phyloP scores from a whole-genome alignment of 1,284 basidiomycete species.

The Puccinia triticina region DNA sequence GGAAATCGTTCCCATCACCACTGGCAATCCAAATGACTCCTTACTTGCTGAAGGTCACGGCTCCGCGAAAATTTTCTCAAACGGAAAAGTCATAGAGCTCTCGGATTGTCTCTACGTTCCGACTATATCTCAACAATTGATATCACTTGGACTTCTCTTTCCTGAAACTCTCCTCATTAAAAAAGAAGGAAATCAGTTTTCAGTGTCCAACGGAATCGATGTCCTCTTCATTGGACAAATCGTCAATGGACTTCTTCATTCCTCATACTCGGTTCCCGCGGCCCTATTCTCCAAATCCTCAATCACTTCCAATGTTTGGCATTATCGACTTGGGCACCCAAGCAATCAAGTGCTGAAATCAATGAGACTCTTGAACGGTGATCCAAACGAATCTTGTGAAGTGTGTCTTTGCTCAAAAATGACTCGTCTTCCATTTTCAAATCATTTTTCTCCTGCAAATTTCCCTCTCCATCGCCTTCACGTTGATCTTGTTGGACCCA shows the following conservation, averaged over 20 bases:
- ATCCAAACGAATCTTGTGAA: background rate
- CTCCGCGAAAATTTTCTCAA: background rate
- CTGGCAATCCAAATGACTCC: background rate
- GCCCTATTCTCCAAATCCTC: background rate
- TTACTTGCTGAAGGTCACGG: background rate
- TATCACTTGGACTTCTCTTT: background rate
- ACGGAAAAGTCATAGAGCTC: background rate
- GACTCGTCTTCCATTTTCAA: background rate
- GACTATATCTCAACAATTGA: background rate
- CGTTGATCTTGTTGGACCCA: constrained; percentile 10
- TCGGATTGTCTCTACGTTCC: background rate
- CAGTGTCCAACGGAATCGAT: background rate
- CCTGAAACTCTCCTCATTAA: background rate
- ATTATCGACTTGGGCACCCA: background rate
- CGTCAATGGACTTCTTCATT: background rate
- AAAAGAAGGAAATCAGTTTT: background rate
- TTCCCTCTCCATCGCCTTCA: background rate
- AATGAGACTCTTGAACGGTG: too few relatives aligned
- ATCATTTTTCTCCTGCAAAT: background rate
- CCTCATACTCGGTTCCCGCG: background rate
- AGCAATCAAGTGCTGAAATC: background rate
- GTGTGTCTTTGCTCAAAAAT: background rate
- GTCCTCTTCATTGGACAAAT: background rate
- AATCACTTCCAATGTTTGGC: background rate
- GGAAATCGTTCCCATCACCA: background rate